Evolutionary conservation across 2,329 filamentous ascomycete species (phyloP).

Genomic region (Orbilia ellipsospora): DNA sequence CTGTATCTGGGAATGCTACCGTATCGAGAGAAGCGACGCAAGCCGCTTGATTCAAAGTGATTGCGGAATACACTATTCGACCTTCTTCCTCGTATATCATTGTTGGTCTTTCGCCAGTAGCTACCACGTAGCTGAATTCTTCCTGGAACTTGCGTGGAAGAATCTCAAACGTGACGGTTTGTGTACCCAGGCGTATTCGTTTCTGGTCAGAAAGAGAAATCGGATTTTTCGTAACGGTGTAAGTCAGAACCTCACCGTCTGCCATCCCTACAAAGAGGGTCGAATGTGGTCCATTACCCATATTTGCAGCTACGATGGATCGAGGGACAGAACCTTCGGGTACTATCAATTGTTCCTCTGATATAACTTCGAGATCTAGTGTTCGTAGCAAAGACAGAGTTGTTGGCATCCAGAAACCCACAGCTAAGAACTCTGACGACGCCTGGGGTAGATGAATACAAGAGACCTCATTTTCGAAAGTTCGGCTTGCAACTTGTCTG

Average conservation of each 20-base stretch:
- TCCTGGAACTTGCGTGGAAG: conserved; percentile 73
- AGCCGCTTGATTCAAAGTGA: conserved; percentile 86
- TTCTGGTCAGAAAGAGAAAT: conserved; percentile 75
- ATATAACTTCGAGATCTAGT: conserved; percentile 72
- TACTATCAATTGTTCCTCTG: conserved; percentile 71
- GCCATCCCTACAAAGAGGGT: conserved; percentile 91
- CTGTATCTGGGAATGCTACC: conserved; percentile 80
- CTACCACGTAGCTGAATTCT: conserved; percentile 82
- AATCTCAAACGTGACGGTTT: conserved; percentile 82
- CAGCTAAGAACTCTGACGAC: conserved; percentile 74
- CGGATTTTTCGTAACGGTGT: conserved; percentile 75
- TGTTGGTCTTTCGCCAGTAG: conserved; percentile 92
- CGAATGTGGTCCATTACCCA: conserved; percentile 74
- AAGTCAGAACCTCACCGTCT: conserved; percentile 89
- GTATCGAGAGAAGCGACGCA: conserved; percentile 85
- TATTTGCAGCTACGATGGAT: conserved; percentile 80
- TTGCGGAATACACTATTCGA: conserved; percentile 89
- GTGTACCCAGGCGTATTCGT: conserved; percentile 84
- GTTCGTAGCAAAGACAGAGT: conserved; percentile 79
- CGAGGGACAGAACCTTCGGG: conserved; percentile 78
- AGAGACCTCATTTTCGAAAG: conserved; percentile 77
- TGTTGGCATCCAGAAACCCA: conserved; percentile 89
- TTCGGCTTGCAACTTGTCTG: conserved; percentile 70
- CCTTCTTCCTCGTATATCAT: conserved; percentile 91
- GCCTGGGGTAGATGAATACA: conserved; percentile 80